phyloP scores from a whole-genome alignment of 805 yeast species.

The Sungouiozyma intestinalis region DNA sequence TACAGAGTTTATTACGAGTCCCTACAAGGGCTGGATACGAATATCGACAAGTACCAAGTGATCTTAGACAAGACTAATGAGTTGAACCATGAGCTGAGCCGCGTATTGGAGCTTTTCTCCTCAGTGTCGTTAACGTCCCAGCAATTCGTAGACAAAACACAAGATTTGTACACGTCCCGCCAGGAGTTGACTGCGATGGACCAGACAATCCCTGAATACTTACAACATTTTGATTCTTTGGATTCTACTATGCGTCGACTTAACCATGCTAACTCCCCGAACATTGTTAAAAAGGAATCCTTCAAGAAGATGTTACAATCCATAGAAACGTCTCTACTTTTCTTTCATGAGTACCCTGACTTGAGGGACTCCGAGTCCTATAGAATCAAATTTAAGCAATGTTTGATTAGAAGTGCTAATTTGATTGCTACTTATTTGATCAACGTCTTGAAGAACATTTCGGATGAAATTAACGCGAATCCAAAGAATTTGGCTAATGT shows the following conservation, averaged over 20 bases:
- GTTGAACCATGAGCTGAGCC: slow-evolving; percentile 19
- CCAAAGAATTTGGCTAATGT: slow-evolving; percentile 16
- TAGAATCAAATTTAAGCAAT: slow-evolving; percentile 64
- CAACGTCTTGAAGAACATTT: slow-evolving; percentile 28
- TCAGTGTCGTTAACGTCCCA: slow-evolving; percentile 23
- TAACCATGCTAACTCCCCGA: slow-evolving; percentile 56
- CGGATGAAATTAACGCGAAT: slow-evolving; percentile 24
- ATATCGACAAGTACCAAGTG: slow-evolving; percentile 31
- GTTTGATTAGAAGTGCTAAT: slow-evolving; percentile 71
- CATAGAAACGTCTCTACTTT: slow-evolving; percentile 58
- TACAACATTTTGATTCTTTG: slow-evolving; percentile 56
- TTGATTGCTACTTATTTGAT: slow-evolving; percentile 59
- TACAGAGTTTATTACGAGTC: slow-evolving; percentile 14
- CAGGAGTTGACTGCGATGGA: slow-evolving; percentile 41
- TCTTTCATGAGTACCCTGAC: slow-evolving; percentile 43
- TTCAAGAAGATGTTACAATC: slow-evolving; percentile 45
- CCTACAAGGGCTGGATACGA: slow-evolving; percentile 23
- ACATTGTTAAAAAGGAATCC: slow-evolving; percentile 46
- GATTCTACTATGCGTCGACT: slow-evolving; percentile 60
- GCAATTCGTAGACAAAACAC: slow-evolving; percentile 38
- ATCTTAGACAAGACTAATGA: slow-evolving; percentile 32
- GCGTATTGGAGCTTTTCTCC: slow-evolving; percentile 26
- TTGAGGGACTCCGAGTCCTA: slow-evolving; percentile 65
- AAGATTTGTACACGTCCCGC: slow-evolving; percentile 35
- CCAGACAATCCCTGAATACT: slow-evolving; percentile 46